Evolutionary conservation across 2,329 filamentous ascomycete species (phyloP).

Genomic region (Chrysoporthe austroafricana): DNA sequence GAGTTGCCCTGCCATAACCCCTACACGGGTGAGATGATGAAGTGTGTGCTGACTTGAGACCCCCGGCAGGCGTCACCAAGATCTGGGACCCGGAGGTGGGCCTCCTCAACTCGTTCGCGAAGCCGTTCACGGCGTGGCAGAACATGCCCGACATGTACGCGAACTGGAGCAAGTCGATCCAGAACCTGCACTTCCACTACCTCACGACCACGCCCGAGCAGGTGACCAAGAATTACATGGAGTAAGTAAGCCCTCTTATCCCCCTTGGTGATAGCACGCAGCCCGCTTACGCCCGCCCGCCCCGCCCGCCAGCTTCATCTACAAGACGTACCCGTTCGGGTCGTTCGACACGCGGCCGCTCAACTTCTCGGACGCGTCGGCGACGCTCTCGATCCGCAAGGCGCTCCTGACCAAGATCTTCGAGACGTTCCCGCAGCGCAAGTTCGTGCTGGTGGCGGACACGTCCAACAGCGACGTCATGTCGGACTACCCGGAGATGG

Average conservation of each 20-base stretch:
- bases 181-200: conserved; percentile 79
- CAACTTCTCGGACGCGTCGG: conserved; percentile 77
- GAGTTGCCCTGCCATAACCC: too few relatives aligned
- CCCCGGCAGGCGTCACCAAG: conserved; percentile 61
- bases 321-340: conserved; percentile 75
- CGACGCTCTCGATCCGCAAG: conserved; percentile 71
- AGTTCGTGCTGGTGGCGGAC: conserved; percentile 77
- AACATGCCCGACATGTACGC: conserved; percentile 81
- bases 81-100: conserved; percentile 78
- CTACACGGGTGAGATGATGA: too few relatives aligned
- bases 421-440: conserved; percentile 73
- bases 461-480: conserved; percentile 79
- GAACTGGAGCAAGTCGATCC: conserved; percentile 71
- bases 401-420: conserved; percentile 74
- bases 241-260: conserved; percentile 44
- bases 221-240: conserved; percentile 77
- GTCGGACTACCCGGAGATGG: conserved; percentile 65
- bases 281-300: conserved; percentile 8
- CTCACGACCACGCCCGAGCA: conserved; percentile 81
- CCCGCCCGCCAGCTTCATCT: conserved; percentile 60
- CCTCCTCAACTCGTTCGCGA: conserved; percentile 75
- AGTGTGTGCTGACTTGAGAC: too few relatives aligned
- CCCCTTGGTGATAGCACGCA: background rate
- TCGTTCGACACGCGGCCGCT: conserved; percentile 78
- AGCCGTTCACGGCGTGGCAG: conserved; percentile 71